Base-by-base conservation (phyloP, 2,329 filamentous ascomycete species). In the Leptographium galeiforme region DNA sequence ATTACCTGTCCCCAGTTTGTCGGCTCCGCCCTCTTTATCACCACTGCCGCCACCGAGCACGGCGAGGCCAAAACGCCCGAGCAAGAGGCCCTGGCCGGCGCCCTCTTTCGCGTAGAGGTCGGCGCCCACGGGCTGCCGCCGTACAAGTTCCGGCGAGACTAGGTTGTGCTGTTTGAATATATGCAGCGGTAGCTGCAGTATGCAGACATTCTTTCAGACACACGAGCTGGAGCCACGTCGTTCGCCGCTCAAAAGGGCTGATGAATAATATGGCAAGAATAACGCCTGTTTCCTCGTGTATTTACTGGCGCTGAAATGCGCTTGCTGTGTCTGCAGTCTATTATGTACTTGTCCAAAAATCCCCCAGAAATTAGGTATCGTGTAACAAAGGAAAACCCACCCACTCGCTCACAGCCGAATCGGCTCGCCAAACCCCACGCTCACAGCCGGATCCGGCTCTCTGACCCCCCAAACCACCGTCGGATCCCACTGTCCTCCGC, bases 1-100 rank as follows among this genome's bases (percentile, higher is more conserved):
- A 79, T 88, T 58, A 93, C 88, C 8, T 95, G 89, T 68, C 81
- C 85, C 19, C 81, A 84, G 57, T 91, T 96, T 64, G 81, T 83
- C 39, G 89, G 87, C 10, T 81, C 75, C 1, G 75, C 81, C 62
- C 72, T 96, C 54, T 85, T 85, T 67, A 85, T 95, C 63, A 95
- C 89, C 19, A 87, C 81, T 53, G 88, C 88, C 6, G 71, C 66
- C 38, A 36, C 34, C 34, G 34, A 36, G 34, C 34, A 36, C 34
- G 81, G 84, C 63, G 82, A 86, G 56, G 75, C 81, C 57, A 76
- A 76, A 8, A 79, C 82, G 19, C 13, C 82, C 7, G 71, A 77
- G 63, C 84, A 81, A 61, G 75, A 75, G 61, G 74, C 75, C 66
- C 77, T 79, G 56, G 80, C 82, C 38, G 89, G 90, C 2, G 82